Conservation (phyloP, 148 eudicot species). For the Spergularia bocconei region DNA sequence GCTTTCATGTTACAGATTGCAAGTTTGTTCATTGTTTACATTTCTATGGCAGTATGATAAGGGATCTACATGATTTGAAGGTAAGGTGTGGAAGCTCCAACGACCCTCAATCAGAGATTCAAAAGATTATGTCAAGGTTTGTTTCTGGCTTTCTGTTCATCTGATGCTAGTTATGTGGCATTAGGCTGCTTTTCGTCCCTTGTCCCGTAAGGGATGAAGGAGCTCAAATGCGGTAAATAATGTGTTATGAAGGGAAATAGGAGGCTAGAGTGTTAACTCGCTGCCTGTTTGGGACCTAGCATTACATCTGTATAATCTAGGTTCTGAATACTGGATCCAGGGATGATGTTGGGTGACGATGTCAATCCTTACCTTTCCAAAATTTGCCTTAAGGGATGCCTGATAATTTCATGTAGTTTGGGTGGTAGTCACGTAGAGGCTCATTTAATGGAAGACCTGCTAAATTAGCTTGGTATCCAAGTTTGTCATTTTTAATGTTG, state of each 20-base stretch:
- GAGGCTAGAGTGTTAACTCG: background rate
- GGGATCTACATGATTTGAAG: slow-evolving; percentile 59
- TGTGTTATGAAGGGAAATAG: background rate
- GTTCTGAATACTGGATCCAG: background rate
- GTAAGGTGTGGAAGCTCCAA: slow-evolving; percentile 61
- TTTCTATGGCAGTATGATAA: slow-evolving; percentile 70
- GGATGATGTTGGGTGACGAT: background rate
- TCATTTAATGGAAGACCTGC: background rate
- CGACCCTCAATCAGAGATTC: slow-evolving; percentile 59
- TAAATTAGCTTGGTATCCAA: background rate
- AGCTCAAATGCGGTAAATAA: background rate
- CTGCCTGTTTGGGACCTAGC: too few species aligned
- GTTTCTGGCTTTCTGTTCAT: background rate
- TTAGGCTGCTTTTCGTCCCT: background rate
- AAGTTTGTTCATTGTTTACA: slow-evolving; percentile 17
- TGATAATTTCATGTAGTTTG: background rate
- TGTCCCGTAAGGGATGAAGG: background rate
- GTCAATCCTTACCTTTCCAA: background rate
- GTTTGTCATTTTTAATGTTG: background rate
- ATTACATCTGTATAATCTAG: background rate
- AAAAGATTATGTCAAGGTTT: slow-evolving; percentile 60
- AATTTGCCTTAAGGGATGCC: background rate
- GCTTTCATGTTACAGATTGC: background rate
- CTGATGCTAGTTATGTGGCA: background rate
- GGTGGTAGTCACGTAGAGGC: background rate